Evolutionary conservation across 2,329 filamentous ascomycete species (phyloP), one percentile per base, ranked within the genome.

Genomic region (Tolypocladium tropicale): DNA sequence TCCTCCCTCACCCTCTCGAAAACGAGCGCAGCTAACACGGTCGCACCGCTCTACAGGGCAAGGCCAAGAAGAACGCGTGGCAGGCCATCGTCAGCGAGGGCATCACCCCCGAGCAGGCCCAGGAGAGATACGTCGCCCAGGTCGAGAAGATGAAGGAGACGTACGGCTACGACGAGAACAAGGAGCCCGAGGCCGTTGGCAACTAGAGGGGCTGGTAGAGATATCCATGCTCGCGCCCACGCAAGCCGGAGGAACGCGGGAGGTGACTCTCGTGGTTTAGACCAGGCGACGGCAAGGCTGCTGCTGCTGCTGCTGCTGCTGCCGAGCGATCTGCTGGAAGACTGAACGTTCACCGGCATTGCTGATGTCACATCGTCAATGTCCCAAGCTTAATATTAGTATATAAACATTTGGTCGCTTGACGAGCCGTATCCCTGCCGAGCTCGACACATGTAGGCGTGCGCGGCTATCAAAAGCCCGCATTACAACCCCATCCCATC

Each of bases 1-100:
- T 28, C 36, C 10, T 37, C 16, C 25, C 9, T 34, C 34, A 34
- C 4, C 52, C 21, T 5, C 34, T 28, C 25, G 6, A 25, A 46
- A 28, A 11, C 33, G 14, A 23, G 21, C n/a, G 4, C n/a, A 23
- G 11, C 34, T 18, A 25, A 16, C n/a, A 23, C 16, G 25, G 30
- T 34, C 16, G 28, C n/a, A 16, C 2, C 6, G 11, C 25, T 32
- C 2, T 53, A 62, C 64, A 90, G 88, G 84, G 78, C 74, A 95
- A 94, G 77, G 83, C 83, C 66, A 95, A 95, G 81, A 82, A 85
- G 76, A 80, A 78, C 65, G 83, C 86, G 55, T 96, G 90, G 90
- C 76, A 90, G 74, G 80, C 84, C 68, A 66, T 84, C 60, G 81
- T 83, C 66, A 81, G 91, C 59, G 79, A 84, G 58, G 82, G 79